Conservation (phyloP, 1,284 basidiomycete species). For the Phaffia rhodozyma region DNA sequence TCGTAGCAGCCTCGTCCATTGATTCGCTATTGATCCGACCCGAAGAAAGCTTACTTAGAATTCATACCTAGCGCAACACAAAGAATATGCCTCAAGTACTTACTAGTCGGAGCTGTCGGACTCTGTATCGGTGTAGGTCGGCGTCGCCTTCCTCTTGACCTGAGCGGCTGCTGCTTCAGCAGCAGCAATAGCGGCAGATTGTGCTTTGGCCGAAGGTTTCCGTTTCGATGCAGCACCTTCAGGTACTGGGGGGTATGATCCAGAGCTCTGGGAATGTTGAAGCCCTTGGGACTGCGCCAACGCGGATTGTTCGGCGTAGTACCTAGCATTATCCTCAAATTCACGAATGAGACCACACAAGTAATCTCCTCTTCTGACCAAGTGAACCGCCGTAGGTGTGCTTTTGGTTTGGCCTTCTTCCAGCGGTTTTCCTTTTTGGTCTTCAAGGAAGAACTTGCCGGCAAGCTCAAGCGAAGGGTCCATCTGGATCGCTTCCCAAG, state of each 20-base stretch:
- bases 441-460: slow-evolving; percentile 95
- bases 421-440: slow-evolving; percentile 51
- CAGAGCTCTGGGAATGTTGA: not conserved
- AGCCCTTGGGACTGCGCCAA: slow-evolving; percentile 16
- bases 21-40: slow-evolving; percentile 49
- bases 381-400: slow-evolving; percentile 91
- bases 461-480: slow-evolving; percentile 71
- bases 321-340: slow-evolving; percentile 79
- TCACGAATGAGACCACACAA: slow-evolving; percentile 73
- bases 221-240: not conserved
- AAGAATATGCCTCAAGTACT: slow-evolving; percentile 28
- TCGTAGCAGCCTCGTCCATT: slow-evolving; percentile 91
- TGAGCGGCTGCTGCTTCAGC: slow-evolving; percentile 39
- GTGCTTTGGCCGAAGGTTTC: slow-evolving; percentile 10
- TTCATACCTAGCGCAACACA: too few relatives aligned
- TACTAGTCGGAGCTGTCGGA: slow-evolving; percentile 61
- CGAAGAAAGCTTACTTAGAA: not conserved
- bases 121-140: slow-evolving; percentile 79
- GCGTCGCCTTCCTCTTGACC: slow-evolving; percentile 74
- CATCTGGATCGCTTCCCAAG: slow-evolving; percentile 90
- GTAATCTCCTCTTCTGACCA: slow-evolving; percentile 93
- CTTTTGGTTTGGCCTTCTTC: slow-evolving; percentile 51
- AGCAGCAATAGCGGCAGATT: not conserved
- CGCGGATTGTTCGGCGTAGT: slow-evolving; percentile 39
- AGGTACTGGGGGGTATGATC: slow-evolving; percentile 3